phyloP scores from a whole-genome alignment of 1,284 basidiomycete genomes.

The Stygiomarasmius scandens region DNA sequence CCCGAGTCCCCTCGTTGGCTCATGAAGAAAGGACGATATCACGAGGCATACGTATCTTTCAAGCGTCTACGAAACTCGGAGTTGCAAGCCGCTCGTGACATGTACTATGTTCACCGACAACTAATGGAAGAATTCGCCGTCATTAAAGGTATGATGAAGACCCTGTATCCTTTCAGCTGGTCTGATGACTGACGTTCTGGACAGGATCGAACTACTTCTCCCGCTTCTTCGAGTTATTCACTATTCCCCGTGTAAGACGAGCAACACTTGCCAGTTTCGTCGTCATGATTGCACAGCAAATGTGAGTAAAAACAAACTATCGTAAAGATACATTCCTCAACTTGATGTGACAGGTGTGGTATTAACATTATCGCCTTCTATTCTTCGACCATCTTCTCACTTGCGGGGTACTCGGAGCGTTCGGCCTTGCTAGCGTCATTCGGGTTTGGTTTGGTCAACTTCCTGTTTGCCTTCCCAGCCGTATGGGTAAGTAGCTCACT shows the following conservation, averaged over 20 bases:
- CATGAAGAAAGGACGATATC: conserved; percentile 65
- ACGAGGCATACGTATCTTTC: conserved; percentile 60
- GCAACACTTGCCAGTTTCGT: conserved; percentile 68
- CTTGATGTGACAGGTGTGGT: conserved; percentile 12
- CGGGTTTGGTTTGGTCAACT: conserved; percentile 76
- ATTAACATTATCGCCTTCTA: conserved; percentile 66
- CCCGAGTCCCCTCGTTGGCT: conserved; percentile 52
- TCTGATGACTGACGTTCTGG: background rate
- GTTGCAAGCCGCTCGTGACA: conserved; percentile 64
- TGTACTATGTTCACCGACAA: conserved; percentile 62
- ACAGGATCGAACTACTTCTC: conserved; percentile 41
- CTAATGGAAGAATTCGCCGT: conserved; percentile 58
- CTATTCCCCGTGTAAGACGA: conserved; percentile 67
- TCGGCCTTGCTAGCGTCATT: conserved; percentile 65
- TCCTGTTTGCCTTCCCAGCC: conserved; percentile 67
- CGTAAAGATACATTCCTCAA: no score
- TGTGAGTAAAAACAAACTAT: conserved; percentile 44
- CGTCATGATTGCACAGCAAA: conserved; percentile 70
- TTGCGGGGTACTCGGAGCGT: conserved; percentile 52
- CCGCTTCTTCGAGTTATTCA: conserved; percentile 67
- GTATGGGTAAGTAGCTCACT: conserved; percentile 43
- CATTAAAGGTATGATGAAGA: conserved; percentile 34
- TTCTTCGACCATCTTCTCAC: conserved; percentile 66
- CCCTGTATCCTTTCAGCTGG: no score
- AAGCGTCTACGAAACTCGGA: conserved; percentile 61